These are phyloP conservation scores for Solanum arcanum DNA, from an alignment of 257 asterid species.

Conservation along the genomic window DNA sequence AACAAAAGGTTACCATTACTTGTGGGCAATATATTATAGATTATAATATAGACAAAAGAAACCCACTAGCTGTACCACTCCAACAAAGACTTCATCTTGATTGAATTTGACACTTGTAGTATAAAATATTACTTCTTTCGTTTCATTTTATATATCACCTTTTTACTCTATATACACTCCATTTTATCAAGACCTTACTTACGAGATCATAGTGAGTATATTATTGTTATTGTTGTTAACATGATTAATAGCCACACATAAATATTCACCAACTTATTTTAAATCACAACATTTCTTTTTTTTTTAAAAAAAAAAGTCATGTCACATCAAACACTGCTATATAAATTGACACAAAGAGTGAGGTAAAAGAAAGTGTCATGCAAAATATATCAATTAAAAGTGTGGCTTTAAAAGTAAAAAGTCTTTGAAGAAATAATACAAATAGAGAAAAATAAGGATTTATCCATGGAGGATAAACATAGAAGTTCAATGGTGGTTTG, in stretches of 20 bases:
- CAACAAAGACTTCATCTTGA: not conserved
- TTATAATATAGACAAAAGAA: not conserved
- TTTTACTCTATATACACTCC: no score
- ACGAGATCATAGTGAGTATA: not conserved
- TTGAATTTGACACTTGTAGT: not conserved
- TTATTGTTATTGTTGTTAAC: not conserved
- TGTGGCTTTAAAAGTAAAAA: not conserved
- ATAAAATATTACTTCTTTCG: not conserved
- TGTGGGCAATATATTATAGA: not conserved
- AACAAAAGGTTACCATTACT: not conserved
- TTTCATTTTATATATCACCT: no score
- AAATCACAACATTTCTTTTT: not conserved
- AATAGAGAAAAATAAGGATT: not conserved
- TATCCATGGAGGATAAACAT: not conserved
- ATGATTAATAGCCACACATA: not conserved
- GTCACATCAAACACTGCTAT: not conserved
- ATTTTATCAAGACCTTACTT: not conserved
- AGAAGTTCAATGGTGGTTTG: constrained; percentile 5
- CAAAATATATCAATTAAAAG: not conserved
- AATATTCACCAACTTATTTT: not conserved
- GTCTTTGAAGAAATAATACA: not conserved
- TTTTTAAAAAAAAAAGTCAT: not conserved
- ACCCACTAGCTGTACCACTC: not conserved
- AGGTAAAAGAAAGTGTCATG: not conserved
- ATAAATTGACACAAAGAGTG: not conserved